Conservation (phyloP, 1,139 yeast species). For the Debaryomycetaceae sp. region DNA sequence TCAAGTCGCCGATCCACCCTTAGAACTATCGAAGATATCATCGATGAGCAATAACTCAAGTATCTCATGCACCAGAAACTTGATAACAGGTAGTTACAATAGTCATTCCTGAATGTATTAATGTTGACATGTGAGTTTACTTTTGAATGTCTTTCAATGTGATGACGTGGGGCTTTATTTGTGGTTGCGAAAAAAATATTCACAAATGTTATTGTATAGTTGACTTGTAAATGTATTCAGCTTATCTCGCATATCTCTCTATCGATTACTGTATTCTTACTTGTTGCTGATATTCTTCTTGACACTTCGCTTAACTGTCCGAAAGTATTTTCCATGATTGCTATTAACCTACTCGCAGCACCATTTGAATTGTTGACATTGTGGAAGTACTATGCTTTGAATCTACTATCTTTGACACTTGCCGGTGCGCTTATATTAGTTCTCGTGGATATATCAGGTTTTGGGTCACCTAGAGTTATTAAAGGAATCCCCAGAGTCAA, state of each 20-base stretch:
- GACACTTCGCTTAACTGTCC: neutral
- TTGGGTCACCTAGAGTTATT: conserved; percentile 23
- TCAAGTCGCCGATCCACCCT: conserved; percentile 29
- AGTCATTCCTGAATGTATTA: conserved; percentile 17
- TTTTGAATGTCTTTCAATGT: neutral
- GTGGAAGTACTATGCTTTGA: conserved; percentile 3
- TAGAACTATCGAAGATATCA: conserved; percentile 19
- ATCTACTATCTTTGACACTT: neutral
- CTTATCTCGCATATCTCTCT: neutral
- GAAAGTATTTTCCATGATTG: neutral
- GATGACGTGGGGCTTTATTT: neutral
- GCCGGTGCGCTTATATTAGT: conserved; percentile 3
- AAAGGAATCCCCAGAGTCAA: conserved; percentile 40
- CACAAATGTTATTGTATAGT: neutral
- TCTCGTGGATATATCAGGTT: conserved; percentile 13
- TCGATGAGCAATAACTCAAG: conserved; percentile 16
- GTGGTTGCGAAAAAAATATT: neutral
- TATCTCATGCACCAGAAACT: conserved; percentile 30
- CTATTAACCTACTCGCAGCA: neutral
- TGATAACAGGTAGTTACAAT: conserved; percentile 36
- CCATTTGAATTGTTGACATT: conserved; percentile 1
- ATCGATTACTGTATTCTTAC: neutral
- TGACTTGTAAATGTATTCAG: neutral
- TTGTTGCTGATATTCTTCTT: neutral
- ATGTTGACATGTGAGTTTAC: neutral